Base-by-base conservation (phyloP, 2,329 filamentous ascomycete genomes). In the Rutstroemia sp. region DNA sequence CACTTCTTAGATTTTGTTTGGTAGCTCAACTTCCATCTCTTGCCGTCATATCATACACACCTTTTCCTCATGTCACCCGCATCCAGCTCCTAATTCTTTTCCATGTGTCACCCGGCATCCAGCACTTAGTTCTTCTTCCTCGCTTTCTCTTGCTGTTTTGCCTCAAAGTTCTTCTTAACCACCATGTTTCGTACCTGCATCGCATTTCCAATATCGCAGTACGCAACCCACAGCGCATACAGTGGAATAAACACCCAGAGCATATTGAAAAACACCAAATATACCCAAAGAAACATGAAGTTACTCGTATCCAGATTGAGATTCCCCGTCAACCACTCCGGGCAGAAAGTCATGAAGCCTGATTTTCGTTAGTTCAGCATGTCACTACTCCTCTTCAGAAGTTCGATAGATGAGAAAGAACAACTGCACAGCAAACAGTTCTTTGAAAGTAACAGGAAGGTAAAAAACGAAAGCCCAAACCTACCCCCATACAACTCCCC, bases 291-390 rank as follows among this genome's bases (percentile, higher is more conserved):
- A 25, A 65, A 69, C 81, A 87, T 84, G 63, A 81, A 85, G 70
- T 86, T 87, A 71, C 77, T 82, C 17, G 76, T 75, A 68, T 86
- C 81, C 58, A 87, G 77, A 66, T 84, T 85, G 61, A 76, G 66
- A 67, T 78, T 86, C 51, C 77, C 78, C 2, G 77, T 80, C 12
- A 87, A 72, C 84, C 84, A 87, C 70, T 87, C 84, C 12, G 84
- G 84, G 69, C 79, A 83, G 67, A 87, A 87, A 0, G 84, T 87
- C 80, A 87, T 86, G 72, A 83, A 87, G 17, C 83, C 80, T 82
- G 41, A 1, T 6, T 42, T n/a, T 19, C 10, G 50, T 30, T 38
- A 34, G 19, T 16, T 10, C n/a, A 34, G 19, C 58, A 16, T 49
- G 37, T 56, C 39, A 57, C 42, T n/a, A 39, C 7, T 14, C 17